Evolutionary conservation across 495 filamentous ascomycete genomes (phyloP).

Genomic region (Patellaria atrata): DNA sequence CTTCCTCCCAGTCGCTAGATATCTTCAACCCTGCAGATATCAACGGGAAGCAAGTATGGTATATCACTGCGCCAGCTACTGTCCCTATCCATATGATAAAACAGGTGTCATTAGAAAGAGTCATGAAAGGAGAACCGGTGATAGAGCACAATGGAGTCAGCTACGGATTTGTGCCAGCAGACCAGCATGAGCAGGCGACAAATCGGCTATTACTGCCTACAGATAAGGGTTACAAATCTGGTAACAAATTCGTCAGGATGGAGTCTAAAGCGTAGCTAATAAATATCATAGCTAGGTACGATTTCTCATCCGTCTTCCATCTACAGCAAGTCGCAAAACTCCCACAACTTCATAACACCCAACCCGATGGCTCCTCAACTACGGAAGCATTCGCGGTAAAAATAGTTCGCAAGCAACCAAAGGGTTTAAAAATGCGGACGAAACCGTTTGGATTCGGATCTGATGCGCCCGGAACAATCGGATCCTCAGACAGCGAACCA

Average conservation of each 20-base stretch:
- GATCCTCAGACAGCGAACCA: conserved; percentile 28
- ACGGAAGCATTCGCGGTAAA: conserved; percentile 28
- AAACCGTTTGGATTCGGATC: conserved; percentile 37
- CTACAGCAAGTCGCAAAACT: conserved; percentile 23
- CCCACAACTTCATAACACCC: conserved; percentile 24
- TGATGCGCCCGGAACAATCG: conserved; percentile 33
- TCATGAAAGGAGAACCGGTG: conserved; percentile 23
- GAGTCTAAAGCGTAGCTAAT: too few species aligned
- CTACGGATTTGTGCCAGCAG: conserved; percentile 33
- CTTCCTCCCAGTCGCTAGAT: conserved; percentile 5
- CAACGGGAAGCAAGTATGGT: conserved; percentile 39
- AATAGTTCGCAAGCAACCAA: conserved; percentile 36
- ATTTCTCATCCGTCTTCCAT: too few species aligned
- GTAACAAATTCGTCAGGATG: too few species aligned
- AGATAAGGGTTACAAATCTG: conserved; percentile 8
- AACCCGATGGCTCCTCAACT: conserved; percentile 24
- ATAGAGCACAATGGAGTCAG: conserved; percentile 27
- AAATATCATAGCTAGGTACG: too few species aligned
- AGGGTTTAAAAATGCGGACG: conserved; percentile 47
- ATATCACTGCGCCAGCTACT: conserved; percentile 37
- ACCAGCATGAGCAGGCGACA: conserved; percentile 24
- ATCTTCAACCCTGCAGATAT: conserved; percentile 22
- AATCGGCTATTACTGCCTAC: conserved; percentile 26
- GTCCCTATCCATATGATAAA: conserved; percentile 31
- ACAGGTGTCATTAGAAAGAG: conserved; percentile 26